Conservation (phyloP, 2,329 filamentous ascomycete species). For the Penicillium sp. region DNA sequence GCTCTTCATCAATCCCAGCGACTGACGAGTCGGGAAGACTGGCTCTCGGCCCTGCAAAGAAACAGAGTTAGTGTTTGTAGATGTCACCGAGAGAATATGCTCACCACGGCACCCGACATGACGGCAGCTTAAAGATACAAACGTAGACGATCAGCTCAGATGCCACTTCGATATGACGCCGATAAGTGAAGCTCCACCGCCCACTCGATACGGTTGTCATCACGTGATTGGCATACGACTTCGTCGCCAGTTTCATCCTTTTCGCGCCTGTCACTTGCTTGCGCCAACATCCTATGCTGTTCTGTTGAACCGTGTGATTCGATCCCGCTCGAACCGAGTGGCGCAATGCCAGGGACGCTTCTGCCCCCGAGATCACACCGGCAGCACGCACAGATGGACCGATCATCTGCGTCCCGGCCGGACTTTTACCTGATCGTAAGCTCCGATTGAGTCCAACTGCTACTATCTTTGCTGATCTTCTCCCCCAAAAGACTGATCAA, state of each 20-base stretch:
- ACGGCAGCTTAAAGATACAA: conserved; percentile 15
- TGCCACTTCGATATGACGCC: conserved; percentile 32
- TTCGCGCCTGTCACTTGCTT: conserved; percentile 29
- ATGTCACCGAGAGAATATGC: conserved; percentile 4
- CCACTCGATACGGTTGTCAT: conserved; percentile 14
- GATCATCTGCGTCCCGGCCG: conserved; percentile 40
- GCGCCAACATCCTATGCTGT: conserved; percentile 23
- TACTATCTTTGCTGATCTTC: conserved; percentile 31
- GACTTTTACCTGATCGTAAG: conserved; percentile 49
- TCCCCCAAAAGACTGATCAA: conserved; percentile 66
- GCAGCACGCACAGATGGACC: conserved; percentile 45
- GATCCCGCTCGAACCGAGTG: conserved; percentile 40
- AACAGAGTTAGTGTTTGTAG: conserved; percentile 3
- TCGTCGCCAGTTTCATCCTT: conserved; percentile 23
- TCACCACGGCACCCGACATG: conserved; percentile 39
- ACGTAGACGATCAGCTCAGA: conserved; percentile 12
- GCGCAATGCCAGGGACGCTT: conserved; percentile 51
- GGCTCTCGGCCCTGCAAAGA: conserved; percentile 75
- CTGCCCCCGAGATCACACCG: conserved; percentile 46
- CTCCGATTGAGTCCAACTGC: conserved; percentile 7
- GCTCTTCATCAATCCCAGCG: conserved; percentile 92
- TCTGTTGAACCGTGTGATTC: conserved; percentile 31
- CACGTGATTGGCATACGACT: conserved; percentile 30
- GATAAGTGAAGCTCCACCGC: conserved; percentile 26
- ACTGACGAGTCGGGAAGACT: conserved; percentile 97